phyloP scores from a whole-genome alignment of 129 eudicot genomes.

The Scalesia atractyloides region DNA sequence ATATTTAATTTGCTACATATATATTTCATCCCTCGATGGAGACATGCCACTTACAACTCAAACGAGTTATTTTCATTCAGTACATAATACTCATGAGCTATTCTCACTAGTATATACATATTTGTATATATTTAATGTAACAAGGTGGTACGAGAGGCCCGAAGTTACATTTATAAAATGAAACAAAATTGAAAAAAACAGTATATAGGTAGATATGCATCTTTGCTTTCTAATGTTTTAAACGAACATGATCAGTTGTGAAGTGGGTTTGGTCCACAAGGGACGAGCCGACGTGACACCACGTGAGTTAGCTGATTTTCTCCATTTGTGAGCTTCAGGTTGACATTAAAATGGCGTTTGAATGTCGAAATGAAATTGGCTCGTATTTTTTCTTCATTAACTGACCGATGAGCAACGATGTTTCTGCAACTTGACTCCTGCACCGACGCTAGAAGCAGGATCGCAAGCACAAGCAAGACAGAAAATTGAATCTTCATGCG shows the following conservation, averaged over 20 bases:
- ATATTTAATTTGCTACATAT: not conserved
- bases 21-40: not conserved
- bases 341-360: conserved; percentile 35
- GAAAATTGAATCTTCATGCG: conserved; percentile 34
- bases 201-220: not conserved
- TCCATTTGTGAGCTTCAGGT: conserved; percentile 21
- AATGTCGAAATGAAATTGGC: conserved; percentile 48
- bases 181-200: not conserved
- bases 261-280: conserved; percentile 73
- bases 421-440: conserved; percentile 42
- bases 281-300: conserved; percentile 60
- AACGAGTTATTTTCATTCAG: not conserved
- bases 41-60: conserved; percentile 6
- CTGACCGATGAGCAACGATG: conserved; percentile 18
- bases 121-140: not conserved
- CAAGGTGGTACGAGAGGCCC: too few species aligned
- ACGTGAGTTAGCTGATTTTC: conserved; percentile 25
- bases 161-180: not conserved
- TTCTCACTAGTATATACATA: not conserved
- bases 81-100: not conserved
- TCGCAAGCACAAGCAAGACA: conserved; percentile 23
- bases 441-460: conserved; percentile 28
- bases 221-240: not conserved
- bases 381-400: conserved; percentile 33
- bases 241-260: conserved; percentile 16